Percentiles rank a stretch among this genome's conserved stretches.
phyloP scores from a whole-genome alignment of 2,329 filamentous ascomycete species.

The Volutella citrinella region DNA sequence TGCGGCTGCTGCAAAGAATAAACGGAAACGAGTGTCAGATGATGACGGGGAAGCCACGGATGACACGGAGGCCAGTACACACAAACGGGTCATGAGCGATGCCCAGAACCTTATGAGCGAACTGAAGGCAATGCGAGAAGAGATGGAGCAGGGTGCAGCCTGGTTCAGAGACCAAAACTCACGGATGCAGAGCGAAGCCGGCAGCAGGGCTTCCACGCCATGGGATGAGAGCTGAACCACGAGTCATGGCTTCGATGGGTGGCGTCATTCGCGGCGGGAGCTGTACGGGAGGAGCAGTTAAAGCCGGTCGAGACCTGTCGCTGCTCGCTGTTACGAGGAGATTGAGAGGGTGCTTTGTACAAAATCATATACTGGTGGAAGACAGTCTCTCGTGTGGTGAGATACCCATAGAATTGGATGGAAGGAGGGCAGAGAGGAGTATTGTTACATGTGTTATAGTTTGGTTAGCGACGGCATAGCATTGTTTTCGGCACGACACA shows the following conservation, averaged over 20 bases:
- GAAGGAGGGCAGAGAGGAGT: too few relatives aligned
- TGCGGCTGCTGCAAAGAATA: slow-evolving; percentile 22
- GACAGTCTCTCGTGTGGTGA: too few relatives aligned
- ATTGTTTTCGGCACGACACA: slow-evolving; percentile 9
- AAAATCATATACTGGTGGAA: too few relatives aligned
- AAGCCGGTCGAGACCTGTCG: too few relatives aligned
- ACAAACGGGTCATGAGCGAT: slow-evolving; percentile 42
- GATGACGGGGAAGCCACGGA: slow-evolving; percentile 19
- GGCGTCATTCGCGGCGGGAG: too few relatives aligned
- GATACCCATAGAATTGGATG: slow-evolving; percentile 27
- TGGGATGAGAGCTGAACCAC: slow-evolving; percentile 32
- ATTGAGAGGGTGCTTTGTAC: too few relatives aligned
- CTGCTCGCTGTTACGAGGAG: too few relatives aligned
- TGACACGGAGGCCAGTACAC: slow-evolving; percentile 21
- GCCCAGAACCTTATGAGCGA: slow-evolving; percentile 38
- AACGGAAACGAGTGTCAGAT: slow-evolving; percentile 30
- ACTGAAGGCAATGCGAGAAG: slow-evolving; percentile 39
- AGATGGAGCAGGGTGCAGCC: slow-evolving; percentile 44
- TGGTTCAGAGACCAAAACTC: slow-evolving; percentile 47
- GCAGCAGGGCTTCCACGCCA: slow-evolving; percentile 32
- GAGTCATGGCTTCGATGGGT: slow-evolving; percentile 15
- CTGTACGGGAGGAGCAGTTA: too few relatives aligned
- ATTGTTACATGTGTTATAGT: too few relatives aligned
- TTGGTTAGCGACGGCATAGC: slow-evolving; percentile 15
- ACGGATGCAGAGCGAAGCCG: slow-evolving; percentile 35